These are phyloP conservation scores for Dipodascus geniculatus DNA, from an alignment of 805 yeast genomes.

Conservation along the genomic window DNA sequence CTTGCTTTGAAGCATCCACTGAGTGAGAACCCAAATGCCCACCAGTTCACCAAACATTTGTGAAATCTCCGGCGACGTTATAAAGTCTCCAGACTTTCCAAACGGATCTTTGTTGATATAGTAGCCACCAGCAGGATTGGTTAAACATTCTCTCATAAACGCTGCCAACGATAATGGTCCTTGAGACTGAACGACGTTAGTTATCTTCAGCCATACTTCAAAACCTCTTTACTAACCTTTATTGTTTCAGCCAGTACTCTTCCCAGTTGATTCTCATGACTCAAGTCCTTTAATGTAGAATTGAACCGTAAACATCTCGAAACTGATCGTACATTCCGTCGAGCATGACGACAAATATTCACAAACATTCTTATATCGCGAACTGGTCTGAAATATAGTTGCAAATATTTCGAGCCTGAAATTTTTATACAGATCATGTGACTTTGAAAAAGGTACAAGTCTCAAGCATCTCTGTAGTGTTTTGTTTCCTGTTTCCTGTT, in stretches of 20 bases:
- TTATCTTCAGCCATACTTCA: neutral
- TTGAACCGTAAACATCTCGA: neutral
- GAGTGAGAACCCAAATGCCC: constrained; percentile 50
- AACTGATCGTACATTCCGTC: neutral
- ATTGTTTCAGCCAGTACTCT: constrained; percentile 24
- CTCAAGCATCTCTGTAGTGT: no score
- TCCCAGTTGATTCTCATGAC: constrained; percentile 16
- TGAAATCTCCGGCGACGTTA: constrained; percentile 79
- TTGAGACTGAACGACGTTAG: constrained; percentile 45
- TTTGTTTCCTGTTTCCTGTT: no score
- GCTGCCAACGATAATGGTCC: constrained; percentile 69
- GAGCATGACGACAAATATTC: neutral
- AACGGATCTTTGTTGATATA: constrained; percentile 70
- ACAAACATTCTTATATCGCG: neutral
- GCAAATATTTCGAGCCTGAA: neutral
- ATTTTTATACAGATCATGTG: neutral
- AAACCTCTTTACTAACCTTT: constrained; percentile 9
- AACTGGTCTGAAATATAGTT: no score
- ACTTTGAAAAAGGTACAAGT: no score
- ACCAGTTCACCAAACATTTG: constrained; percentile 79
- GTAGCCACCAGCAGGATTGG: constrained; percentile 69
- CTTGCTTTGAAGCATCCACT: constrained; percentile 46
- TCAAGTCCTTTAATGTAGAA: neutral
- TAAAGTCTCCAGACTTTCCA: constrained; percentile 59
- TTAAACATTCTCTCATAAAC: constrained; percentile 71